Base-by-base conservation (phyloP, 2,329 filamentous ascomycete species). In the Ophiostoma fasciatum region DNA sequence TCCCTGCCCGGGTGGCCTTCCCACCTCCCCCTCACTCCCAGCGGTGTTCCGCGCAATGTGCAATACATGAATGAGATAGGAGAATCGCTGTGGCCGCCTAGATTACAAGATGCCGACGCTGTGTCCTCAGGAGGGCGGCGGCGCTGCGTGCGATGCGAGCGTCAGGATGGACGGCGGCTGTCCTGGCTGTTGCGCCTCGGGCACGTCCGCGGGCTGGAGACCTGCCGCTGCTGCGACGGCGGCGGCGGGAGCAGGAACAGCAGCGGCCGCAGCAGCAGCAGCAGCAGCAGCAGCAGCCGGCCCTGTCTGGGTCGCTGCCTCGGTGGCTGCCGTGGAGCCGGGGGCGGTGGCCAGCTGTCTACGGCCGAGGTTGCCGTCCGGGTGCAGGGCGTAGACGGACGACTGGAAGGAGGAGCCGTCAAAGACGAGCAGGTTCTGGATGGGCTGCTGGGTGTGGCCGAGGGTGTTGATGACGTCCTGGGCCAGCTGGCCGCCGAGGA, bases 401-500 rank as follows among this genome's bases (percentile, higher is more conserved):
- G 80, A 82, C 45, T 82, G 72, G 57, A 82, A 81, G 31, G 68
- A 71, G 47, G 83, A 81, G 12, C 87, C 87, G 54, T 96, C 85
- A 49, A 96, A 94, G 15, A 96, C 64, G 33, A 94, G 71, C 54
- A 94, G 74, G 56, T 98, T 98, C 60, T 98, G 90, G 28, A 98
- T 80, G 1, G 90, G 90, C 56, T 94, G 90, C 60, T 96, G 85
- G 28, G 81, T 76, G 53, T 82, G 76, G 33, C 87, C 84, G 6
- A 96, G 70, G 22, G 94, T 87, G 50, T 96, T 96, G 60, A 98
- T 96, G 35, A 94, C 85, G 53, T 98, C 90, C 59, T 98, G 90
- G 1, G 88, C 84, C 13, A 98, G 68, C 54, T 87, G 76, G 9
- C 87, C 90, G 33, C 90, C 90, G 10, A 98, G 64, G 40, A 94